These are phyloP conservation scores for Dacryopinax primogenitus DNA, from an alignment of 768 basidiomycete species.

Conservation along the genomic window DNA sequence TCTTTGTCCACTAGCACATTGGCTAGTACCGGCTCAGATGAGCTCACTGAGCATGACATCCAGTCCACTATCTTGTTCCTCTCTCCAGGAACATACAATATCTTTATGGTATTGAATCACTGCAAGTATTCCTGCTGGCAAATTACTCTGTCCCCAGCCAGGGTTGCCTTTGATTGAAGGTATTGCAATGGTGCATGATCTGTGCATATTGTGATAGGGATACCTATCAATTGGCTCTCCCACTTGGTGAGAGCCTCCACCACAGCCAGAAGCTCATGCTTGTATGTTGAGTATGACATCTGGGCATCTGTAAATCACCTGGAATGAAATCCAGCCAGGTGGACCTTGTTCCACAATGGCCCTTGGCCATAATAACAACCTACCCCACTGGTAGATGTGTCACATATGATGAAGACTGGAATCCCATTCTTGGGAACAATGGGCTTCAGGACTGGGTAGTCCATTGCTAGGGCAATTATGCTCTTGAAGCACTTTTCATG, in stretches of 20 bases:
- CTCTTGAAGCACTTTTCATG: background rate
- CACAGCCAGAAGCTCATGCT: conserved; percentile 13
- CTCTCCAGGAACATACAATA: background rate
- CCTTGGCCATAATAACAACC: background rate
- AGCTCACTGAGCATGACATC: background rate
- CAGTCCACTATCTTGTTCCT: background rate
- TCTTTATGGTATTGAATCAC: background rate
- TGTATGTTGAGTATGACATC: conserved; percentile 12
- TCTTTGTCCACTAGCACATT: background rate
- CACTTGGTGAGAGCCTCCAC: conserved; percentile 7
- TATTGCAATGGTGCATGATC: background rate
- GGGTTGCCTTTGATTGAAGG: background rate
- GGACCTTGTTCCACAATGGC: background rate
- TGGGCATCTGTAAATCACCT: conserved; percentile 17
- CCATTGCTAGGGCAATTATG: background rate
- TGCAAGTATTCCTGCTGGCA: background rate
- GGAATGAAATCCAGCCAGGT: conserved; percentile 17
- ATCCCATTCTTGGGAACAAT: background rate
- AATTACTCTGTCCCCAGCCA: background rate
- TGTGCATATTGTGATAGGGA: background rate
- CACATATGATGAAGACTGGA: background rate
- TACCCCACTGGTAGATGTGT: background rate
- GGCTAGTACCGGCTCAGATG: background rate
- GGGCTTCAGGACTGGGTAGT: background rate
- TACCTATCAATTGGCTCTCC: background rate